Base-by-base conservation (phyloP, 305 asterid genomes). In the Ajuga reptans region DNA sequence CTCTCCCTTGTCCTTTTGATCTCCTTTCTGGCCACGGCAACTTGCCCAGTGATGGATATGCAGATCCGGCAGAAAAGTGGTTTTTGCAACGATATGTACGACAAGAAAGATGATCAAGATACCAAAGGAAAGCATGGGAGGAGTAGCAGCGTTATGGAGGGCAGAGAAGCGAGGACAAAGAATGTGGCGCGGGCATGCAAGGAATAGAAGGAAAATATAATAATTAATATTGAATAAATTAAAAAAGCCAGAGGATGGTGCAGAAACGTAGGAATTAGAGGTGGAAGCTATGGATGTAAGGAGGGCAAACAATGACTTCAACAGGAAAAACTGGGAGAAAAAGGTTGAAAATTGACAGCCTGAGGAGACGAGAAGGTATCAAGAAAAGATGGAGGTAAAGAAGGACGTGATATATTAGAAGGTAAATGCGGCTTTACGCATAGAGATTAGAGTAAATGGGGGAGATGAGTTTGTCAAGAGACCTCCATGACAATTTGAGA, bases 41-140 rank as follows among this genome's bases (percentile, higher is more conserved):
- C 37, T 21, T 69, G 60, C 43, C 27, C 27, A 33, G 39, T 21
- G 24, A 24, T 39, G 53, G 55, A 43, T 15, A 29, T 5, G 59
- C 34, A 43, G 76, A 72, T 72, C 71, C 43, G 52, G 37, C 6
- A 39, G 59, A 18, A 63, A 72, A 42, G 58, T 31, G 51, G 31
- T 31, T 56, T 42, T 53, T 42, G 17, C n/a, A 31, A 64, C 45
- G 36, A 36, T 36, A 31, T 31, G 36, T 57, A 17, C 52, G 29
- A 62, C 10, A 57, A 63, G 27, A 33, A 71, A 52, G 63, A 24
- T 9, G 69, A 21, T 34, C 14, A 4, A 27, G 51, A 14, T 2
- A 21, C 33, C 16, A 15, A 43, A 15, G 42, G 47, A 31, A 11
- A 10, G 31, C 36, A 16, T 41, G 36, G 37, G 27, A 37, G 21